These are phyloP conservation scores for Eutrema yunnanense DNA, from an alignment of 345 rosid genomes.

Conservation along the genomic window DNA sequence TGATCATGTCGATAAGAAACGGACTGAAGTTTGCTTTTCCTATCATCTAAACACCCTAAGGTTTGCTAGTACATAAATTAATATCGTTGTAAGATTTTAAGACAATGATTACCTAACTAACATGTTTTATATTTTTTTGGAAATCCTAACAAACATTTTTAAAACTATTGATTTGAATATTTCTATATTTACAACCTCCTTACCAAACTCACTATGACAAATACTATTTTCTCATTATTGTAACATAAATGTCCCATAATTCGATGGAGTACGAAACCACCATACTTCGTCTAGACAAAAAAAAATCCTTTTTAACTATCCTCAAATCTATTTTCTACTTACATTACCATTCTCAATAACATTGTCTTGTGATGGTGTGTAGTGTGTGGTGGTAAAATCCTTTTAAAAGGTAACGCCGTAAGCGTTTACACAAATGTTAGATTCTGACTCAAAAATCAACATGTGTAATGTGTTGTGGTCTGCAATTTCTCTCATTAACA, in stretches of 20 bases:
- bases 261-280: constrained; percentile 5
- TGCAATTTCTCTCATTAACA: background rate
- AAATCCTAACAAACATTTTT: background rate
- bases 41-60: too few relatives aligned
- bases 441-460: background rate
- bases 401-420: background rate
- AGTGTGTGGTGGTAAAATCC: background rate
- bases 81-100: too few relatives aligned
- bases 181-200: constrained; percentile 1
- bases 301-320: background rate
- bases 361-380: background rate
- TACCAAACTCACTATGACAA: constrained; percentile 3
- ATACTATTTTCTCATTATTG: constrained; percentile 1
- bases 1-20: too few relatives aligned
- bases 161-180: background rate
- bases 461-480: background rate
- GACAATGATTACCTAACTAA: background rate
- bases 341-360: background rate
- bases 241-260: constrained; percentile 5
- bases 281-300: background rate
- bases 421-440: background rate
- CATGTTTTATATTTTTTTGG: background rate
- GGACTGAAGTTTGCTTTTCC: too few relatives aligned
- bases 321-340: background rate
- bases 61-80: too few relatives aligned